Conservation (phyloP, 2,329 filamentous ascomycete species). For the Xylariales sp. region DNA sequence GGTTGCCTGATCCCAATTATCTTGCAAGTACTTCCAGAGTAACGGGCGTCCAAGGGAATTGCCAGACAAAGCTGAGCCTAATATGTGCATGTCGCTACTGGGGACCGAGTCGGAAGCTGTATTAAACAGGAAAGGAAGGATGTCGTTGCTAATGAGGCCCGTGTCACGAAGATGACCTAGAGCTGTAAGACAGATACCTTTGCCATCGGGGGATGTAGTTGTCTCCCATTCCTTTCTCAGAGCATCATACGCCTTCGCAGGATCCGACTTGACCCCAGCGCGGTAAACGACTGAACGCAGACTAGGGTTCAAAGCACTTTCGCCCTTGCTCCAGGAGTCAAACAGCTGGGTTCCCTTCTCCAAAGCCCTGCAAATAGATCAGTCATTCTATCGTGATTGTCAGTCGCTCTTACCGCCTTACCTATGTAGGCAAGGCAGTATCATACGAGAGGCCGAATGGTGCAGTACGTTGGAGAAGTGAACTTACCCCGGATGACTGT, state of each 20-base stretch:
- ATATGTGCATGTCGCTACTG: slow-evolving; percentile 81
- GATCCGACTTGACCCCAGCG: slow-evolving; percentile 66
- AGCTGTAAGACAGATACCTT: slow-evolving; percentile 74
- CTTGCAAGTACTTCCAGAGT: slow-evolving; percentile 82
- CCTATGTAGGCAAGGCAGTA: neutral
- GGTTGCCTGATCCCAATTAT: slow-evolving; percentile 72
- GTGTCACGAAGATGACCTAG: slow-evolving; percentile 69
- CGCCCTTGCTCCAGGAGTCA: slow-evolving; percentile 67
- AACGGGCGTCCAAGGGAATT: slow-evolving; percentile 70
- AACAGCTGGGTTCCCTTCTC: slow-evolving; percentile 76
- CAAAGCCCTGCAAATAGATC: slow-evolving; percentile 46
- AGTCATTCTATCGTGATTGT: slow-evolving; percentile 10
- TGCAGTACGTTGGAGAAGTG: slow-evolving; percentile 1
- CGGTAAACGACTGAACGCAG: slow-evolving; percentile 78
- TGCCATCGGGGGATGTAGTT: slow-evolving; percentile 84
- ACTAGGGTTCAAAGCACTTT: slow-evolving; percentile 70
- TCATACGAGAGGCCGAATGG: neutral
- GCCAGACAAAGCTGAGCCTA: slow-evolving; percentile 64
- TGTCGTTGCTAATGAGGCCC: slow-evolving; percentile 61
- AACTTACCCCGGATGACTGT: slow-evolving; percentile 68
- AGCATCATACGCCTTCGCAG: slow-evolving; percentile 63
- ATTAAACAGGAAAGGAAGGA: slow-evolving; percentile 75
- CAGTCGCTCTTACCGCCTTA: neutral
- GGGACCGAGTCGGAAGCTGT: slow-evolving; percentile 62
- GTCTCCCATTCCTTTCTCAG: slow-evolving; percentile 81